These are phyloP conservation scores for Trichoderma reesei DNA, from an alignment of 495 filamentous ascomycete genomes.

Conservation along the genomic window DNA sequence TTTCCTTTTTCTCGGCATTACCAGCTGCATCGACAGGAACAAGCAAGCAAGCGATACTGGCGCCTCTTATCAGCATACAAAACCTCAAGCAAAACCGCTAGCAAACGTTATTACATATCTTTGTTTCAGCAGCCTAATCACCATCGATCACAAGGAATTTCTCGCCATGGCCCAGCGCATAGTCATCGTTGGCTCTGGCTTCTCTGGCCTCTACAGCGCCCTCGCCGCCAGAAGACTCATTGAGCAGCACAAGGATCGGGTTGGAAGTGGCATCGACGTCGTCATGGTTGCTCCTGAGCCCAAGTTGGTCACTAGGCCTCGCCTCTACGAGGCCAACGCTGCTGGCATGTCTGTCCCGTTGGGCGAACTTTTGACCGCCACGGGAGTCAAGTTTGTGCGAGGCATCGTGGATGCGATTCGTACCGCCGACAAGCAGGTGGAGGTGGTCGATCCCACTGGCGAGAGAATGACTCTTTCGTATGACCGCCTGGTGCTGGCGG, in stretches of 20 bases:
- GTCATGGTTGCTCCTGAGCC: slow-evolving; percentile 24
- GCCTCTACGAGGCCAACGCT: slow-evolving; percentile 27
- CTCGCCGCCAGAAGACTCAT: slow-evolving; percentile 26
- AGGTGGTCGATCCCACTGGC: slow-evolving; percentile 13
- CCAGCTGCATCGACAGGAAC: too few relatives aligned
- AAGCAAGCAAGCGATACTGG: too few relatives aligned
- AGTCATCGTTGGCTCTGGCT: slow-evolving; percentile 24
- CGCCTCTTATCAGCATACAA: too few relatives aligned
- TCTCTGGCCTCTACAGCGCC: slow-evolving; percentile 29
- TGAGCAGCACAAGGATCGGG: slow-evolving; percentile 9
- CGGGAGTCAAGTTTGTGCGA: slow-evolving; percentile 17
- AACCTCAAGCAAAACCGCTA: too few relatives aligned
- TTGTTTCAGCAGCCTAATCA: neutral
- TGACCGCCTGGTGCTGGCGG: slow-evolving; percentile 26
- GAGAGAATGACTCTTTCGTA: slow-evolving; percentile 16
- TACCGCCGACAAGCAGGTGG: slow-evolving; percentile 16
- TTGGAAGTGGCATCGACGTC: slow-evolving; percentile 19
- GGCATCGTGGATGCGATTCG: slow-evolving; percentile 21
- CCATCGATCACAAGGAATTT: neutral
- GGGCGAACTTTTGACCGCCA: slow-evolving; percentile 18
- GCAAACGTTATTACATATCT: too few relatives aligned
- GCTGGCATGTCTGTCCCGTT: slow-evolving; percentile 18
- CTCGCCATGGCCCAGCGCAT: slow-evolving; percentile 5
- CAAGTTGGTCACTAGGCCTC: slow-evolving; percentile 22
- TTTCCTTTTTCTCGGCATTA: too few relatives aligned